Evolutionary conservation across 139 green algal species (phyloP), one percentile per base, ranked within the genome.

Genomic region (Helicosporidium sp.): DNA sequence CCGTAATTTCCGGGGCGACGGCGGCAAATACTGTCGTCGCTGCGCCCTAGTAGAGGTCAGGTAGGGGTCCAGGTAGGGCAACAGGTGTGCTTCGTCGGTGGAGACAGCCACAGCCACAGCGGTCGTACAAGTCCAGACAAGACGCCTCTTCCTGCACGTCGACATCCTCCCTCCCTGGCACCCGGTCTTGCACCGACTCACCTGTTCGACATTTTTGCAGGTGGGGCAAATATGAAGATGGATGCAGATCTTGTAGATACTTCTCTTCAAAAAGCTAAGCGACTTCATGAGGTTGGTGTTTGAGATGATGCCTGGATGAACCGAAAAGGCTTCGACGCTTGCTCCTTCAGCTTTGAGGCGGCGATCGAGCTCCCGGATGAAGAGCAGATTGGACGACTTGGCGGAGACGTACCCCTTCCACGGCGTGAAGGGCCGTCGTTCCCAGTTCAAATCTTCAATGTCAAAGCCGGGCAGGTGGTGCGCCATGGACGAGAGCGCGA

Each of bases 321-420:
- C 10, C 13, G 31, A 10, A 37, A 37, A 37, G 31, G 13, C 31
- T 13, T 43, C 39, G 18, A 43, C 20, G 39, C 20, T 17, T 23
- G 7, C 17, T 13, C 39, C 39, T n/a, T 22, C 26, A 35, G 50
- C 49, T 46, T 34, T 35, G 34, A 17, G 52, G 50, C 57, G 45
- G 0, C 23, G 20, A 3, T 58, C 64, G 15, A 68, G 55, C 40
- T 83, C 50, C 50, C 72, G 80, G 1, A 62, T 66, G 37, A 84
- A 68, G 1, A 72, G 28, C 6, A 72, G 41, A 22, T 72, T 72
- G 12, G 20, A 46, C 5, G 56, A 36, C 51, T 78, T 79, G 24
- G 60, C 61, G 28, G 73, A 48, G 13, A 61, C 61, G 57, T 80
- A 80, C 1, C 53, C 55, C 4, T 8, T 16, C 52, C 54, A 66